phyloP scores from a whole-genome alignment of 352 stramenopile genomes.

The Nothophytophthora sp. region DNA sequence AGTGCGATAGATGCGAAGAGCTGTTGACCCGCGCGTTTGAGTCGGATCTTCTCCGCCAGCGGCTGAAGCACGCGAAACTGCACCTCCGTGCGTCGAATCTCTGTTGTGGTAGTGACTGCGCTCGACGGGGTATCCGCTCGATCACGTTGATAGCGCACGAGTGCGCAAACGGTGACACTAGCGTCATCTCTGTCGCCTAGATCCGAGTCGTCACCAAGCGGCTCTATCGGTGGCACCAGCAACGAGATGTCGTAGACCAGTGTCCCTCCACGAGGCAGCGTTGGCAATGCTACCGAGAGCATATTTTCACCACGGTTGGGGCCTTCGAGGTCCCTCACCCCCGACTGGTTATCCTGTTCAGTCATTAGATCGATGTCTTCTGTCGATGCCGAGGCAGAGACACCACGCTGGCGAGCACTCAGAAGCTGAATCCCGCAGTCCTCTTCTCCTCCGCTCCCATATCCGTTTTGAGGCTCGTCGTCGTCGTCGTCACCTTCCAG shows the following conservation, averaged over 20 bases:
- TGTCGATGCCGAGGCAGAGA: neutral
- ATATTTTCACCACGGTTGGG: conserved; percentile 5
- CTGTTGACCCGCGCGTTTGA: conserved; percentile 33
- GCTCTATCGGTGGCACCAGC: conserved; percentile 6
- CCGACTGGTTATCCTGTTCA: neutral
- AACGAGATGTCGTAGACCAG: conserved; percentile 31
- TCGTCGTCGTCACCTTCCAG: conserved; percentile 1
- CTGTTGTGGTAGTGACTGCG: conserved; percentile 8
- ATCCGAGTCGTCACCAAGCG: conserved; percentile 4
- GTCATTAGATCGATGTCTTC: neutral
- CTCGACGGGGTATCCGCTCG: conserved; percentile 1
- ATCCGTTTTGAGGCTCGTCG: conserved; percentile 2
- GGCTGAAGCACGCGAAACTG: conserved; percentile 36
- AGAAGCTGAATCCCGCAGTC: conserved; percentile 17
- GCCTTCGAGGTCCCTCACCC: too few relatives aligned
- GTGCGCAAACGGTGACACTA: conserved; percentile 18
- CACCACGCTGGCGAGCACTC: conserved; percentile 6
- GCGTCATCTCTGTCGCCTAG: conserved; percentile 4
- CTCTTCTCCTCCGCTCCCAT: conserved; percentile 8
- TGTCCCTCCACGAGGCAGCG: conserved; percentile 12
- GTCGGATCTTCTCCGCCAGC: conserved; percentile 31
- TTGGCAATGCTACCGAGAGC: conserved; percentile 24
- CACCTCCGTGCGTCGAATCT: conserved; percentile 26
- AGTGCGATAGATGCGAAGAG: conserved; percentile 37
- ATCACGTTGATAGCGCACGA: conserved; percentile 27